These are phyloP conservation scores for Hanseniaspora lachancei DNA, from an alignment of 805 yeast species.

Conservation along the genomic window DNA sequence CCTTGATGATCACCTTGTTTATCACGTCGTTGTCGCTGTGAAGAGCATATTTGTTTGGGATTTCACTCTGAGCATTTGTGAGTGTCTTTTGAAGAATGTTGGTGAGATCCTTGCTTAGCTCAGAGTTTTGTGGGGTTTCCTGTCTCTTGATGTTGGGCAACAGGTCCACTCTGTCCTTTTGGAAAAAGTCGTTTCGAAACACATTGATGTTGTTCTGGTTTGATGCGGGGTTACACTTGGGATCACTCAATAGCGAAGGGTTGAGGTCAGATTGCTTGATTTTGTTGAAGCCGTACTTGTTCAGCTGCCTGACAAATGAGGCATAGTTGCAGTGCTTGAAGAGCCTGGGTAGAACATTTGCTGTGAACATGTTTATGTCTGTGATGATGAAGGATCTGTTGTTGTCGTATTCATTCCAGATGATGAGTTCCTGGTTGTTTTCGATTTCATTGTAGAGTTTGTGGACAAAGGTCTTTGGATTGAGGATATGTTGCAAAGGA, in stretches of 20 bases:
- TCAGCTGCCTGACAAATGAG: constrained; percentile 84
- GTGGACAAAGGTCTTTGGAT: background rate
- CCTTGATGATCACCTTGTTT: background rate
- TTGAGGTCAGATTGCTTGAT: constrained; percentile 65
- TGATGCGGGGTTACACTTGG: constrained; percentile 35
- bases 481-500: background rate
- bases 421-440: constrained; percentile 23
- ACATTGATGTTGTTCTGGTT: constrained; percentile 58
- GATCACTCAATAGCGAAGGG: constrained; percentile 33
- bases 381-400: constrained; percentile 82
- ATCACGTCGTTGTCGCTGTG: background rate
- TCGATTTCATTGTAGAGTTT: constrained; percentile 1
- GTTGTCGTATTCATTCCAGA: constrained; percentile 33
- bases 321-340: constrained; percentile 94
- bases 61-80: background rate
- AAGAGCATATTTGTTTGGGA: background rate
- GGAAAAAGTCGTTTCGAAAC: constrained; percentile 81
- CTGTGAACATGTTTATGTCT: constrained; percentile 83
- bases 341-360: constrained; percentile 75
- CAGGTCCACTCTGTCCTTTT: constrained; percentile 59
- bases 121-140: constrained; percentile 37
- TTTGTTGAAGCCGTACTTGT: constrained; percentile 95
- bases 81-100: constrained; percentile 8
- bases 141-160: constrained; percentile 80
- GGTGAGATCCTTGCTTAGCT: background rate